Percentiles rank a stretch among this genome's conserved stretches.
phyloP scores from a whole-genome alignment of 2,329 filamentous ascomycete species.

The Blastomyces percursus region DNA sequence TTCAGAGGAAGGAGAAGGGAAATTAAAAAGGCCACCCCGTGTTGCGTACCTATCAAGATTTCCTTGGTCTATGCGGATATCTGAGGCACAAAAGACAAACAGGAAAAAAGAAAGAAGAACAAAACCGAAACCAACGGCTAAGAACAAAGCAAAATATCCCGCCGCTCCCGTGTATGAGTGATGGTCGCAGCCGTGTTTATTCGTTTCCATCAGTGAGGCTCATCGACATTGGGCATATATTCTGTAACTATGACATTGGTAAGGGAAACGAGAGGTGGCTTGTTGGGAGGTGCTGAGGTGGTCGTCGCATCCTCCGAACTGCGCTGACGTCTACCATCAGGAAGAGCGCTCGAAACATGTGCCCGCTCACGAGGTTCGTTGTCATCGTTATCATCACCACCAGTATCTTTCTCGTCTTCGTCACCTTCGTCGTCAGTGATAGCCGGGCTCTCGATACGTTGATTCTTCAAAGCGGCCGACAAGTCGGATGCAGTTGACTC shows the following conservation, averaged over 20 bases:
- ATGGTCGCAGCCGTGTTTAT: not conserved
- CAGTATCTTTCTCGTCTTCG: slow-evolving; percentile 1
- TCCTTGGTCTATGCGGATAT: no score
- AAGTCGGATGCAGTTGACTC: not conserved
- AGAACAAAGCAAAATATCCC: not conserved
- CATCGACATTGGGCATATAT: not conserved
- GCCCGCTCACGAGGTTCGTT: not conserved
- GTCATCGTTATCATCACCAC: not conserved
- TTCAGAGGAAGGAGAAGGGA: no score
- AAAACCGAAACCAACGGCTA: not conserved
- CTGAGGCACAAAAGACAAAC: not conserved
- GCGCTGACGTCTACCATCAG: not conserved
- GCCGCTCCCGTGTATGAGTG: not conserved
- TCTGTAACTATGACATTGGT: not conserved
- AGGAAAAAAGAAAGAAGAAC: not conserved
- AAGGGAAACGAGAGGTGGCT: not conserved
- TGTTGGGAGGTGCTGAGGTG: not conserved
- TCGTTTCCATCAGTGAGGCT: not conserved
- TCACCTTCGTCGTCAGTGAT: slow-evolving; percentile 8
- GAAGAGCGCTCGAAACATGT: not conserved
- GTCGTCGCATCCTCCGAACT: not conserved
- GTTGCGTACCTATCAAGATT: no score
- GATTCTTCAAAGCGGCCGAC: not conserved
- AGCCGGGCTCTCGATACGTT: slow-evolving; percentile 8
- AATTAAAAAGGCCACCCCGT: no score